Evolutionary conservation across 1,284 basidiomycete species (phyloP), one percentile per base, ranked within the genome.

Genomic region (Ganoderma lucidum): DNA sequence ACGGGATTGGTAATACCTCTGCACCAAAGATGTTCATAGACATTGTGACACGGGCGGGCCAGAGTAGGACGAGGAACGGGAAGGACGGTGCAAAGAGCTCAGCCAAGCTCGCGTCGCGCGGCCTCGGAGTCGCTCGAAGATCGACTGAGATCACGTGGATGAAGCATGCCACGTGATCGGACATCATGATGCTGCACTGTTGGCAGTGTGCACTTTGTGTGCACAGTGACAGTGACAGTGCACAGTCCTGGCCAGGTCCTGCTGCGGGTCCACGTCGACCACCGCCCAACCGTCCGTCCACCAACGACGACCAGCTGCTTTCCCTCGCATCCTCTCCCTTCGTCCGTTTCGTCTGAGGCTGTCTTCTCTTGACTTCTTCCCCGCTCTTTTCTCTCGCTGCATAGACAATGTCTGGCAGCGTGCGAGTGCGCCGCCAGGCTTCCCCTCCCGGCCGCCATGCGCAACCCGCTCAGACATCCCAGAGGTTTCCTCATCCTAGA

Each of bases 401-500:
- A 15, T 64, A 63, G 67, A 60, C 69, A 67, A 81, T 81, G 80
- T 74, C 77, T 62, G 78, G 78, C 70, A 77, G 76, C 73, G 81
- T 83, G 67, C 78, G 91, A 79, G 87, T 85, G 64, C 85, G 91
- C 78, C 85, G 91, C 74, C 88, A 88, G 63, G 82, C 91, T 32
- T 90, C 91, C 67, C 91, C 92, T 17, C 88, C 88, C 8, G 85
- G 85, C 67, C 85, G 83, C 63, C 74, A 79, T 73, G 70, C 79
- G 39, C 81, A 84, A 70, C 74, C 81, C 55, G 74, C 80, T 70
- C 81, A 82, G 30, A 63, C 70, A 72, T 77, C 83, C 64, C 86
- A 87, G 74, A 82, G 88, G 75, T 91, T 91, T 81, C 91, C 91
- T 80, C 73, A 89, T 76, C 80, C 85, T 28, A 81, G 86, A 72